Evolutionary conservation across 345 rosid species (phyloP).

Genomic region (Mercurialis annua): DNA sequence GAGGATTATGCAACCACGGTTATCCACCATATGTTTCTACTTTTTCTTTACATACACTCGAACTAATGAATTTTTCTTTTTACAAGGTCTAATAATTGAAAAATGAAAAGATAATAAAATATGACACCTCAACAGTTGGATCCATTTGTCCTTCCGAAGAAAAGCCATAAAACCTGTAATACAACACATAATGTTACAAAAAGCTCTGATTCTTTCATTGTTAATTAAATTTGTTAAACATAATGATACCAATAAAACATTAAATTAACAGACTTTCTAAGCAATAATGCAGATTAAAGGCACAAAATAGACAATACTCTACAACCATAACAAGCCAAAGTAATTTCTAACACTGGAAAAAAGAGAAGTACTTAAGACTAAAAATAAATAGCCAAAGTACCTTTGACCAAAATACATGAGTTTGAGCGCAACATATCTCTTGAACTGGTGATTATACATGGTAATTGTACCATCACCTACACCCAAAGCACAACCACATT

Average conservation of each 20-base stretch:
- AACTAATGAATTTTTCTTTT: neutral
- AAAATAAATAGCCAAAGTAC: slow-evolving; percentile 35
- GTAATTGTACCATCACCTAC: slow-evolving; percentile 22
- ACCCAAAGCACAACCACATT: neutral
- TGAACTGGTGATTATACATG: slow-evolving; percentile 37
- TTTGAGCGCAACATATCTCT: slow-evolving; percentile 73
- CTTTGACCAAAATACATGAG: slow-evolving; percentile 93
- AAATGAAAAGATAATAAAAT: neutral
- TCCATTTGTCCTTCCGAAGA: slow-evolving; percentile 90
- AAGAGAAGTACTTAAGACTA: too few species aligned
- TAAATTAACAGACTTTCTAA: neutral
- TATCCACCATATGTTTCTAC: neutral
- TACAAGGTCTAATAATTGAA: neutral
- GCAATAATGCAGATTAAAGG: neutral
- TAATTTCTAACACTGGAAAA: too few species aligned
- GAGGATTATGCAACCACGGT: neutral
- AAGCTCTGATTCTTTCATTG: slow-evolving; percentile 1
- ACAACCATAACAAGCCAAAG: neutral
- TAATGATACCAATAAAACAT: neutral
- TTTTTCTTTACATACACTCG: too few species aligned
- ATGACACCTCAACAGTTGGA: slow-evolving; percentile 79
- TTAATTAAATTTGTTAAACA: neutral
- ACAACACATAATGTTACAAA: slow-evolving; percentile 11
- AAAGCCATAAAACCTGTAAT: slow-evolving; percentile 83
- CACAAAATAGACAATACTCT: neutral